phyloP scores from a whole-genome alignment of 257 asterid species.

The Marsdenia floribunda region DNA sequence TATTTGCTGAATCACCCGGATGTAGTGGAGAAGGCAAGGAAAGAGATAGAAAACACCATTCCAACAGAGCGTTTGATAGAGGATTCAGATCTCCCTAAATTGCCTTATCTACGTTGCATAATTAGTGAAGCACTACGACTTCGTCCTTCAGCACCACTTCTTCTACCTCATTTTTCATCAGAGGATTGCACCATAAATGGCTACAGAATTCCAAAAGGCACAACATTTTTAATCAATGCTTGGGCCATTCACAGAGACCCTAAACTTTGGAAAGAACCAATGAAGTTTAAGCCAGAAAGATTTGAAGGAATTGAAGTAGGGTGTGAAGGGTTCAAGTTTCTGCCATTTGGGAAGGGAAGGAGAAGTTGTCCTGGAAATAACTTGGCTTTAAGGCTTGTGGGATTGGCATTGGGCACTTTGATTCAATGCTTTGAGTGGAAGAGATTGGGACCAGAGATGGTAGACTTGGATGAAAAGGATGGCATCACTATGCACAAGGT shows the following conservation, averaged over 20 bases:
- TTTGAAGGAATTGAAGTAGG: constrained; percentile 14
- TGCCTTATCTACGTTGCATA: constrained; percentile 31
- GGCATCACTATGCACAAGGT: constrained; percentile 24
- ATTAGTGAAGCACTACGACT: constrained; percentile 34
- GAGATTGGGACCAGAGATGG: constrained; percentile 13
- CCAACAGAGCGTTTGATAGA: constrained; percentile 1
- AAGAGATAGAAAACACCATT: constrained; percentile 19
- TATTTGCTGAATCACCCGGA: constrained; percentile 27
- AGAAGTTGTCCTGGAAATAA: constrained; percentile 74
- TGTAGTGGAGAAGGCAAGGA: constrained; percentile 13
- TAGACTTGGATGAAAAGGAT: constrained; percentile 19
- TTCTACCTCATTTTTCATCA: constrained; percentile 30
- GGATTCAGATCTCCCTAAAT: constrained; percentile 31
- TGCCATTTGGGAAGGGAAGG: constrained; percentile 64
- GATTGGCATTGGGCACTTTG: constrained; percentile 47
- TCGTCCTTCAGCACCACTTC: constrained; percentile 29
- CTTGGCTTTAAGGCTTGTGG: constrained; percentile 45
- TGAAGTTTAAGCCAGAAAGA: constrained; percentile 31
- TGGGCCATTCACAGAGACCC: constrained; percentile 36
- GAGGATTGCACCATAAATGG: constrained; percentile 23
- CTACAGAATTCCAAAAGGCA: constrained; percentile 16
- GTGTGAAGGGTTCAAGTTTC: constrained; percentile 12
- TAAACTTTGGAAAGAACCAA: constrained; percentile 20
- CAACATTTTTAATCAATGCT: constrained; percentile 32
- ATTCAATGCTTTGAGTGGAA: constrained; percentile 75